A percentile compares a stretch with the other conserved stretches of the same genome.
These are phyloP conservation scores for Theobroma cacao DNA, from an alignment of 345 rosid genomes.

Conservation along the genomic window DNA sequence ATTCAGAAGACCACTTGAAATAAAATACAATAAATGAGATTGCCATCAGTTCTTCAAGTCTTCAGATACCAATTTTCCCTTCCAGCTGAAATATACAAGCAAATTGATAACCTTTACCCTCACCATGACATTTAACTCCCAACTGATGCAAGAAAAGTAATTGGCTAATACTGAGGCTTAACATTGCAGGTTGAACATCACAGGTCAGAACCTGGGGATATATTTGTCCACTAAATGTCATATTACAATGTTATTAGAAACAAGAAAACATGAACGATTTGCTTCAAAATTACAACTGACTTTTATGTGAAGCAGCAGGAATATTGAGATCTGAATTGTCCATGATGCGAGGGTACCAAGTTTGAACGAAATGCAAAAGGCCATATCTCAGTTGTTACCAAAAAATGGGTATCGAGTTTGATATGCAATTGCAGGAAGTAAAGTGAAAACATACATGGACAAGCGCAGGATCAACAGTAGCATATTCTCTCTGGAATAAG, in stretches of 20 bases:
- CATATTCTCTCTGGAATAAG: constrained; percentile 82
- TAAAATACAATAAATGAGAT: background rate
- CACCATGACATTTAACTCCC: background rate
- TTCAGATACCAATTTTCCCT: background rate
- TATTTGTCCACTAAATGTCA: background rate
- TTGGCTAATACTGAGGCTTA: background rate
- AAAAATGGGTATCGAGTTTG: background rate
- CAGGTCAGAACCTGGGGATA: background rate
- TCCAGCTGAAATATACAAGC: constrained; percentile 1
- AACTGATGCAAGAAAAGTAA: background rate
- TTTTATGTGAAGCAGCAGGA: background rate
- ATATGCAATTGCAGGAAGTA: background rate
- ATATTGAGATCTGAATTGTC: background rate
- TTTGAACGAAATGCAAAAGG: background rate
- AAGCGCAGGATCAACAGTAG: constrained; percentile 60
- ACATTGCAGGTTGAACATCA: background rate
- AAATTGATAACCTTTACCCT: background rate
- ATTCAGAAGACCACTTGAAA: background rate
- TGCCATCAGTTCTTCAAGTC: background rate
- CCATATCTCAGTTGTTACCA: background rate
- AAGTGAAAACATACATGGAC: constrained; percentile 56
- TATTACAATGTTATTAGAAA: background rate
- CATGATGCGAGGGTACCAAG: background rate
- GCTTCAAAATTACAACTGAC: background rate
- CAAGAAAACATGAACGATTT: background rate